phyloP scores from a whole-genome alignment of 495 filamentous ascomycete species.

The Neurospora sp. region DNA sequence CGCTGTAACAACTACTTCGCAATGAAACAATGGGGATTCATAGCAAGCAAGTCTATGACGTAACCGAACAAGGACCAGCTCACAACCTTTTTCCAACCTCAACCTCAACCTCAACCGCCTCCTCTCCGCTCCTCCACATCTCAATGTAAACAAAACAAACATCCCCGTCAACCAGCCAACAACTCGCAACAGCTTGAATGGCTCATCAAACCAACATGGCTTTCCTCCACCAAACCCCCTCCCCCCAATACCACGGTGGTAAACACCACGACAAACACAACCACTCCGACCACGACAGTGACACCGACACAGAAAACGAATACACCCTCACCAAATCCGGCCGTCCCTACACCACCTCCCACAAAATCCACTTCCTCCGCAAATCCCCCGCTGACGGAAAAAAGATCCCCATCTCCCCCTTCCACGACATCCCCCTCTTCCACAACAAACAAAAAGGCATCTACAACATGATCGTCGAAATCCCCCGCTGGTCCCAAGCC shows the following conservation, averaged over 20 bases:
- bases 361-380: neutral
- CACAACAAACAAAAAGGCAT: neutral
- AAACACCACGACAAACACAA: neutral
- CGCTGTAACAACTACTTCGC: neutral
- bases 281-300: neutral
- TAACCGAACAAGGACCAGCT: neutral
- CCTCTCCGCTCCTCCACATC: neutral
- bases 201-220: neutral
- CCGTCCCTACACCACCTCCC: neutral
- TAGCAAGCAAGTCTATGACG: neutral
- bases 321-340: neutral
- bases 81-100: neutral
- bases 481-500: slow-evolving; percentile 20
- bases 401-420: neutral
- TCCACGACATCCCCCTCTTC: slow-evolving; percentile 2
- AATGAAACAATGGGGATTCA: neutral
- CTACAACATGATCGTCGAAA: slow-evolving; percentile 22
- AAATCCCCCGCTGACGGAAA: neutral
- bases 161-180: neutral
- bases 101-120: neutral
- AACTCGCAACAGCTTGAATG: neutral
- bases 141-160: neutral
- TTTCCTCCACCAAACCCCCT: neutral
- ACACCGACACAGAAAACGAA: neutral
- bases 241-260: neutral